These are phyloP conservation scores for Lipomyces chichibuensis DNA, from an alignment of 805 yeast genomes.

Conservation along the genomic window DNA sequence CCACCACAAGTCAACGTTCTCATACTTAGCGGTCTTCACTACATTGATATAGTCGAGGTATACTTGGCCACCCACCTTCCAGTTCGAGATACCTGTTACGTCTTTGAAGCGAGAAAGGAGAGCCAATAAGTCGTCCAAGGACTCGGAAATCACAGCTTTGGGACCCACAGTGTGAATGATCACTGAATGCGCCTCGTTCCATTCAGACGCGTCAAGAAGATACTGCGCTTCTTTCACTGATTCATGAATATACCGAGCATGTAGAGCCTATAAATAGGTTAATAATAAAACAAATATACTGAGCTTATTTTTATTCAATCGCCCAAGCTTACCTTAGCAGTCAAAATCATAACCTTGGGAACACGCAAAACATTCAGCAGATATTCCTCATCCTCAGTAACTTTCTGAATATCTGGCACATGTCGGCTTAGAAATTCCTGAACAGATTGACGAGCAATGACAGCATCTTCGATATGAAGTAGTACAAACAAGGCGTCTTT, in stretches of 20 bases:
- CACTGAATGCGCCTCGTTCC: conserved; percentile 65
- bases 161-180: conserved; percentile 72
- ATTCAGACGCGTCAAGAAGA: conserved; percentile 61
- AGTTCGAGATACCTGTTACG: conserved; percentile 36
- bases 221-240: conserved; percentile 63
- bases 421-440: conserved; percentile 39
- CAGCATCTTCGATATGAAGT: conserved; percentile 58
- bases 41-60: conserved; percentile 43
- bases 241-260: conserved; percentile 55
- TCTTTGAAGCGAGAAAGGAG: conserved; percentile 38
- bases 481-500: conserved; percentile 66
- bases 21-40: conserved; percentile 8
- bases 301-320: not conserved
- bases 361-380: conserved; percentile 14
- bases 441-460: conserved; percentile 50
- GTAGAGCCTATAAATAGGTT: conserved; percentile 58
- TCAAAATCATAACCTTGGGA: conserved; percentile 30
- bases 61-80: conserved; percentile 46
- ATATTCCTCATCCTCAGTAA: conserved; percentile 10
- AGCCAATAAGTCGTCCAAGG: conserved; percentile 35
- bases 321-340: conserved; percentile 25
- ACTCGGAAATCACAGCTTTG: conserved; percentile 58
- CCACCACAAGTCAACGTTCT: conserved; percentile 22
- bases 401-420: conserved; percentile 37
- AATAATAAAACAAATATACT: conserved; percentile 45